A percentile compares a stretch with the other conserved stretches of the same genome.
Conservation (phyloP, 2,329 filamentous ascomycete species). For the Claviceps sp. region DNA sequence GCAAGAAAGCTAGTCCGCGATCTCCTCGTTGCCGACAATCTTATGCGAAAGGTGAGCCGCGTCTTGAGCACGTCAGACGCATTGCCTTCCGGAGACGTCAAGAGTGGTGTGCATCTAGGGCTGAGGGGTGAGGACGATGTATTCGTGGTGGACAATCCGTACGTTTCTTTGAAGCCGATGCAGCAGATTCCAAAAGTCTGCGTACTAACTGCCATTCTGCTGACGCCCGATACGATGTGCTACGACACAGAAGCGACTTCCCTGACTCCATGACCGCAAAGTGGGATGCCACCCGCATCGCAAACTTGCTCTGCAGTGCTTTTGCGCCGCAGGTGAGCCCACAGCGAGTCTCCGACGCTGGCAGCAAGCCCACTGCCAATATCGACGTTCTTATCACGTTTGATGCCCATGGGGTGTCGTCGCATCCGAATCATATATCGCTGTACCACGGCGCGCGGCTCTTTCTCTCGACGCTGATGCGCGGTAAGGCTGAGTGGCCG, state of each 20-base stretch:
- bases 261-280: slow-evolving; percentile 74
- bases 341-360: slow-evolving; percentile 15
- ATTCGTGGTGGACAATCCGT: slow-evolving; percentile 70
- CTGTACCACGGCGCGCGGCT: slow-evolving; percentile 68
- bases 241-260: slow-evolving; percentile 38
- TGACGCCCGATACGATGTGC: too few relatives aligned
- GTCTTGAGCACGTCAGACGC: too few relatives aligned
- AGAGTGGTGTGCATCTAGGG: slow-evolving; percentile 67
- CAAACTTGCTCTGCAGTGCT: slow-evolving; percentile 53
- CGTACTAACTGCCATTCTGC: too few relatives aligned
- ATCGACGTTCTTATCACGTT: slow-evolving; percentile 88
- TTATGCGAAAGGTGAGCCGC: too few relatives aligned
- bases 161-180: slow-evolving; percentile 12
- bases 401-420: slow-evolving; percentile 67
- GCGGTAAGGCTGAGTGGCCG: slow-evolving; percentile 48
- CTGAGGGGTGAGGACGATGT: slow-evolving; percentile 64
- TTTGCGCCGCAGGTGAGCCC: slow-evolving; percentile 55
- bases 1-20: too few relatives aligned
- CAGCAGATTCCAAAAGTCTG: too few relatives aligned
- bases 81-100: slow-evolving; percentile 24
- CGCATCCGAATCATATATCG: slow-evolving; percentile 87
- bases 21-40: too few relatives aligned
- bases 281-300: slow-evolving; percentile 63
- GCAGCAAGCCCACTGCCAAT: slow-evolving; percentile 29
- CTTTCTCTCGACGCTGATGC: slow-evolving; percentile 57